phyloP scores from a whole-genome alignment of 108 stramenopile genomes.

The Phaeodactylum tricornutum region DNA sequence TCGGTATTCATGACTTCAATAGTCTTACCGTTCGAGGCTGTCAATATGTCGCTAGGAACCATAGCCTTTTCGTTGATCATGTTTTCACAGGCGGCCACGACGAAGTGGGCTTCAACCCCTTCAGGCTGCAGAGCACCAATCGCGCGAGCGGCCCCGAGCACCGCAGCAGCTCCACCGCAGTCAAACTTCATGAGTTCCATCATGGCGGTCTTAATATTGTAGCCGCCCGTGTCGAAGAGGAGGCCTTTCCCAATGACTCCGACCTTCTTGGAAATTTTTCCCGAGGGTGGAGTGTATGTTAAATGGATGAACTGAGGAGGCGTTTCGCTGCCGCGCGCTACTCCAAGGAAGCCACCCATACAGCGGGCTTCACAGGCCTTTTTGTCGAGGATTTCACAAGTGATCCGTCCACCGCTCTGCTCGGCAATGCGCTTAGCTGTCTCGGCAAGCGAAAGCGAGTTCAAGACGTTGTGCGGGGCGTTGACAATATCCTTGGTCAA shows the following conservation, averaged over 20 bases:
- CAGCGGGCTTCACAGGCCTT: conserved; percentile 79
- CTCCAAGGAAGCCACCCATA: conserved; percentile 92
- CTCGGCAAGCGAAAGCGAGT: conserved; percentile 73
- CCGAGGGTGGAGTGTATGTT: conserved; percentile 68
- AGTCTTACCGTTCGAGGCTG: conserved; percentile 96
- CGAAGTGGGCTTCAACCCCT: conserved; percentile 86
- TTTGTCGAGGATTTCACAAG: conserved; percentile 70
- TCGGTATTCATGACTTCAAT: conserved; percentile 97
- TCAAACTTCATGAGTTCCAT: conserved; percentile 99
- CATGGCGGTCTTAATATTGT: conserved; percentile 97
- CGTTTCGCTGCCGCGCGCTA: conserved; percentile 85
- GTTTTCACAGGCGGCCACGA: conserved; percentile 91
- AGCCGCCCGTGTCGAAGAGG: conserved; percentile 98
- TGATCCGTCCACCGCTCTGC: conserved; percentile 61
- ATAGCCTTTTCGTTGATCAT: conserved; percentile 90
- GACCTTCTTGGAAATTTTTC: conserved; percentile 66
- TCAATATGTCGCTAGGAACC: conserved; percentile 90
- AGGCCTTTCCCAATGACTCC: conserved; percentile 93
- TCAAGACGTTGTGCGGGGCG: conserved; percentile 93
- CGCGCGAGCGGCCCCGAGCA: conserved; percentile 45
- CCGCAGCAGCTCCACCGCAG: conserved; percentile 90
- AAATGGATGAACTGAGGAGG: conserved; percentile 96
- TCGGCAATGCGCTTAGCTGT: conserved; percentile 74
- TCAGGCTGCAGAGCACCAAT: conserved; percentile 53
- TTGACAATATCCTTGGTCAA: conserved; percentile 93